phyloP scores from a whole-genome alignment of 2,329 filamentous ascomycete species.

The Rhinocladiella similis region DNA sequence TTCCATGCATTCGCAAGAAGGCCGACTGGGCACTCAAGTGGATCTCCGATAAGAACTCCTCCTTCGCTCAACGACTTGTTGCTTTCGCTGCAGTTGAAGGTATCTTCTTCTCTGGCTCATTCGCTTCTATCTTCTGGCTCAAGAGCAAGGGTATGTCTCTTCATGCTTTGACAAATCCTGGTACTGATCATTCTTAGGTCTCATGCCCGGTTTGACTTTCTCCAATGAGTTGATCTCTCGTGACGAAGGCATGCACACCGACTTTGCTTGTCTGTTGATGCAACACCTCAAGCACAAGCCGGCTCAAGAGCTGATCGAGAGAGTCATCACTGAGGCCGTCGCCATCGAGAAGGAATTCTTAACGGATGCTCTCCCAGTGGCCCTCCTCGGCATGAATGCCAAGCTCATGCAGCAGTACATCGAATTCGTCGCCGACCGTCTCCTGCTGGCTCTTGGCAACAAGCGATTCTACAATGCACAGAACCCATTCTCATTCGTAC shows the following conservation, averaged over 20 bases:
- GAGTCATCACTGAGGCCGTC: slow-evolving; percentile 93
- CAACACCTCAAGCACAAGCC: slow-evolving; percentile 95
- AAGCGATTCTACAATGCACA: slow-evolving; percentile 87
- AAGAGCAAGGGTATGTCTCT: slow-evolving; percentile 77
- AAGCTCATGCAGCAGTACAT: slow-evolving; percentile 99
- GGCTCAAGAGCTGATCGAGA: slow-evolving; percentile 73
- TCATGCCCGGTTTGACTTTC: slow-evolving; percentile 98
- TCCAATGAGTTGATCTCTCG: slow-evolving; percentile 99
- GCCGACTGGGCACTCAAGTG: slow-evolving; percentile 95
- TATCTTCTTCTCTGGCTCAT: slow-evolving; percentile 99
- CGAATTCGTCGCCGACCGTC: slow-evolving; percentile 96
- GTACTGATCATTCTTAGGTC: slow-evolving; percentile 46
- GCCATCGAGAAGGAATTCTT: slow-evolving; percentile 96
- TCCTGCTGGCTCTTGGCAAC: slow-evolving; percentile 90
- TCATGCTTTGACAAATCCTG: neutral
- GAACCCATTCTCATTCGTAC: slow-evolving; percentile 92
- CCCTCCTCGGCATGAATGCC: slow-evolving; percentile 95
- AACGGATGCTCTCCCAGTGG: slow-evolving; percentile 89
- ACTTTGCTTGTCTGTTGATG: slow-evolving; percentile 97
- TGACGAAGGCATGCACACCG: slow-evolving; percentile 98
- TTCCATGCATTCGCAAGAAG: slow-evolving; percentile 97
- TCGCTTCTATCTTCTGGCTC: slow-evolving; percentile 99
- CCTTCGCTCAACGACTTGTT: slow-evolving; percentile 91
- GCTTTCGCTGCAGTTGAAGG: slow-evolving; percentile 98
- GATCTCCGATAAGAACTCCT: slow-evolving; percentile 92